phyloP scores from a whole-genome alignment of 176 grass and related monocot genomes.

The Themeda triandra region DNA sequence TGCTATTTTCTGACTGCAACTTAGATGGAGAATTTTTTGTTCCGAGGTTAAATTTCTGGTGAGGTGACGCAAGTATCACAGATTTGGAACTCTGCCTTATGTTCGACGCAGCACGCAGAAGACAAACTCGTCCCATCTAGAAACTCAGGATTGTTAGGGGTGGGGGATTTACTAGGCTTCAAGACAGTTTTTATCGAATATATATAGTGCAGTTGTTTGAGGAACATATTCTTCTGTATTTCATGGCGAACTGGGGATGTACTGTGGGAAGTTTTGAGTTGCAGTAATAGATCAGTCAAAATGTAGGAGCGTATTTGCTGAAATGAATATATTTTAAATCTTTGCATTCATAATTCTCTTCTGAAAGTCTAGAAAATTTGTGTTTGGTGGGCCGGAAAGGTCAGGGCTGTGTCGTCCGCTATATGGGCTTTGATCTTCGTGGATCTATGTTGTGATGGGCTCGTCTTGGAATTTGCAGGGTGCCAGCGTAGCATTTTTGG shows the following conservation, averaged over 20 bases:
- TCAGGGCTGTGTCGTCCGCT: neutral
- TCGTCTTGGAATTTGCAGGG: neutral
- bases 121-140: no score
- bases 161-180: conserved; percentile 6
- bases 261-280: neutral
- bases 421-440: neutral
- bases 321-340: neutral
- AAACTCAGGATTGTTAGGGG: neutral
- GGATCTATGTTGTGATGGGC: neutral
- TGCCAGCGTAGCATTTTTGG: neutral
- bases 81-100: neutral
- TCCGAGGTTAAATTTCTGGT: neutral
- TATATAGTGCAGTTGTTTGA: conserved; percentile 20
- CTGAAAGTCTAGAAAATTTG: neutral
- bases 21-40: neutral
- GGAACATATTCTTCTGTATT: neutral
- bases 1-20: neutral
- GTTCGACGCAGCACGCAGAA: neutral
- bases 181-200: neutral
- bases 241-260: neutral
- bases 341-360: neutral
- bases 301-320: neutral
- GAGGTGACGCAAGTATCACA: neutral
- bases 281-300: neutral
- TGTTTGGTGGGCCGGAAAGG: neutral